A percentile compares a stretch with the other conserved stretches of the same genome.
These are phyloP conservation scores for Piromyces finnis DNA, from an alignment of 192 early-diverging fungal species.

Conservation along the genomic window DNA sequence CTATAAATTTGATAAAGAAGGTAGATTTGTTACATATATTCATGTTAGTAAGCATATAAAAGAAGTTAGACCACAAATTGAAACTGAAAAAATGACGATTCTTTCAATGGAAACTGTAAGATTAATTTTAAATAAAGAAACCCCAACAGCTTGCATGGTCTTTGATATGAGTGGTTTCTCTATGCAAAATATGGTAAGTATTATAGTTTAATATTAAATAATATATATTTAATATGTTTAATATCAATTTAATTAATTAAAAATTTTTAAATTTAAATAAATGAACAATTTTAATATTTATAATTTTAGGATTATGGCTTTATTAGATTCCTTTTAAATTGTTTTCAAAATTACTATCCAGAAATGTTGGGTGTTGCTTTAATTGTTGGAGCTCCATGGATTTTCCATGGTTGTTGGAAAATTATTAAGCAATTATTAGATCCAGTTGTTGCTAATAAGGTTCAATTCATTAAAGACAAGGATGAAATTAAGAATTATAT, in stretches of 20 bases:
- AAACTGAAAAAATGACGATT: not conserved
- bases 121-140: slow-evolving; percentile 22
- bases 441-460: slow-evolving; percentile 74
- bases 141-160: slow-evolving; percentile 44
- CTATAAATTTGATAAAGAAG: not conserved
- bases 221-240: no score
- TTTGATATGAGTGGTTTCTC: slow-evolving; percentile 65
- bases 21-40: not conserved
- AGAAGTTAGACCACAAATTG: not conserved
- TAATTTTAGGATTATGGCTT: not conserved
- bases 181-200: slow-evolving; percentile 39
- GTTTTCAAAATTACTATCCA: slow-evolving; percentile 61
- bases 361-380: slow-evolving; percentile 66
- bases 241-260: no score
- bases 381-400: slow-evolving; percentile 75
- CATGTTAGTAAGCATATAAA: not conserved
- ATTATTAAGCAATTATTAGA: slow-evolving; percentile 68
- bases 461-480: slow-evolving; percentile 46
- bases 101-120: slow-evolving; percentile 32
- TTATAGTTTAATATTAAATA: no score
- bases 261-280: no score
- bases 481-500: slow-evolving; percentile 48
- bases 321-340: not conserved
- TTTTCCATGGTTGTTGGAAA: slow-evolving; percentile 66
- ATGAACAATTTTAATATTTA: no score